Conservation (phyloP, 2,329 filamentous ascomycete species). For the Xylariaceae sp. region DNA sequence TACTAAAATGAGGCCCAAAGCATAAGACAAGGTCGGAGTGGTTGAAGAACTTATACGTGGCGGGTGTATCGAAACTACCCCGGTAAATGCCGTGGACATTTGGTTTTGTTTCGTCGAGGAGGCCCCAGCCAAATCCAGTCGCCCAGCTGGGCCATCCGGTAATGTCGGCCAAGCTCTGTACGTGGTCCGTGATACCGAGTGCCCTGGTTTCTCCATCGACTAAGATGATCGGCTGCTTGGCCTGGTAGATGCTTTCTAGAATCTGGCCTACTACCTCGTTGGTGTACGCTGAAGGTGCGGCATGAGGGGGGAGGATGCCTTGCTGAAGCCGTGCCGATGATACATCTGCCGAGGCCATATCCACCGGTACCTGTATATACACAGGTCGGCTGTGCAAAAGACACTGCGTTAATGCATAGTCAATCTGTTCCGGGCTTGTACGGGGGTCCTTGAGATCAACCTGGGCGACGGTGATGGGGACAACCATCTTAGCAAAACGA, state of each 20-base stretch:
- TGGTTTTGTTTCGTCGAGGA: conserved; percentile 42
- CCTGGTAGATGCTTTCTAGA: conserved; percentile 38
- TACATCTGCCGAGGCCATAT: conserved; percentile 41
- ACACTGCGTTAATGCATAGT: conserved; percentile 44
- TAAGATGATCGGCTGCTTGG: conserved; percentile 45
- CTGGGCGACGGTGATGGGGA: conserved; percentile 45
- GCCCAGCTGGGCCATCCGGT: conserved; percentile 45
- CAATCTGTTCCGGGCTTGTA: conserved; percentile 45
- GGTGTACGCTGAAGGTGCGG: conserved; percentile 15
- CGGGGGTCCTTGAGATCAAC: conserved; percentile 40
- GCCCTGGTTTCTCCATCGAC: conserved; percentile 46
- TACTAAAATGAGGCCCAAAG: conserved; percentile 42
- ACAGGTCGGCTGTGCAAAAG: conserved; percentile 49
- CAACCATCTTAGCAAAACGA: conserved; percentile 45
- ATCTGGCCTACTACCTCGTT: conserved; percentile 32
- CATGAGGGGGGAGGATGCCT: conserved; percentile 20
- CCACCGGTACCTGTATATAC: conserved; percentile 50
- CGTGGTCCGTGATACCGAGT: conserved; percentile 36
- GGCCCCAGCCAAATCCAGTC: conserved; percentile 44
- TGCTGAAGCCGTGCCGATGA: conserved; percentile 30
- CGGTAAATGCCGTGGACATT: conserved; percentile 47
- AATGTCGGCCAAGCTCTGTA: conserved; percentile 38
- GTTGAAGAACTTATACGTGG: conserved; percentile 35
- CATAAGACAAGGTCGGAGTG: conserved; percentile 40
- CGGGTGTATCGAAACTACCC: conserved; percentile 36